Conservation (phyloP, 1,284 basidiomycete species). For the Ganoderma sp. region DNA sequence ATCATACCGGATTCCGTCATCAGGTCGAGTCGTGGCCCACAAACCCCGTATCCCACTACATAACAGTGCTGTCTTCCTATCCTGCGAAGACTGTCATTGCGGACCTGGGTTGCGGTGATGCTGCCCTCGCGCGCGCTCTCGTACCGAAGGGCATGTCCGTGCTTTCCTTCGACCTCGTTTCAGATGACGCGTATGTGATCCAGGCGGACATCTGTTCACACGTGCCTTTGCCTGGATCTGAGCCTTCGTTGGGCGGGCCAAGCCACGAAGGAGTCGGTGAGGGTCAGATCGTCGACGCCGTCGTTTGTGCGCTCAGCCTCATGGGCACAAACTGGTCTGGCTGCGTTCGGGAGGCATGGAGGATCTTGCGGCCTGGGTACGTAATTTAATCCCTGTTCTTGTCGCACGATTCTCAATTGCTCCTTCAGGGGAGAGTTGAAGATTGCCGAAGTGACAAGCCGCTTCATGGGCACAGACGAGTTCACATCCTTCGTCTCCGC, state of each 20-base stretch:
- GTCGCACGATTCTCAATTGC: slow-evolving; percentile 11
- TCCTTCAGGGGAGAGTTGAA: slow-evolving; percentile 79
- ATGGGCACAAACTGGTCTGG: slow-evolving; percentile 98
- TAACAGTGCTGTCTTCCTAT: slow-evolving; percentile 61
- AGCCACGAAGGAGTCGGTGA: slow-evolving; percentile 47
- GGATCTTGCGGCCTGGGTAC: slow-evolving; percentile 83
- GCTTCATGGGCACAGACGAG: slow-evolving; percentile 77
- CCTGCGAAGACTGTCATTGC: slow-evolving; percentile 78
- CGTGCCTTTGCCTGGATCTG: slow-evolving; percentile 84
- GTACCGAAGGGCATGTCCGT: slow-evolving; percentile 73
- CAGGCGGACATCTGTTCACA: slow-evolving; percentile 80
- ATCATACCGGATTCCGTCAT: slow-evolving; percentile 87
- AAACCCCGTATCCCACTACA: slow-evolving; percentile 86
- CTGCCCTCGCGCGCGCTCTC: slow-evolving; percentile 80
- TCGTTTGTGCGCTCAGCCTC: slow-evolving; percentile 91
- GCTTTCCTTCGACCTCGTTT: slow-evolving; percentile 82
- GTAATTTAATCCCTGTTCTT: slow-evolving; percentile 39
- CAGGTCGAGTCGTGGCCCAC: slow-evolving; percentile 92
- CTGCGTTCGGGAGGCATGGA: slow-evolving; percentile 88
- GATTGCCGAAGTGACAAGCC: slow-evolving; percentile 95
- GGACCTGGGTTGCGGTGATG: slow-evolving; percentile 97
- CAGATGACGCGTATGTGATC: slow-evolving; percentile 73
- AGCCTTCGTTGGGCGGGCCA: slow-evolving; percentile 38
- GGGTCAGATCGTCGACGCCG: slow-evolving; percentile 87
- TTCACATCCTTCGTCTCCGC: slow-evolving; percentile 77